These are phyloP conservation scores for Elongisporangium anandrum DNA, from an alignment of 352 stramenopile species.

Conservation along the genomic window DNA sequence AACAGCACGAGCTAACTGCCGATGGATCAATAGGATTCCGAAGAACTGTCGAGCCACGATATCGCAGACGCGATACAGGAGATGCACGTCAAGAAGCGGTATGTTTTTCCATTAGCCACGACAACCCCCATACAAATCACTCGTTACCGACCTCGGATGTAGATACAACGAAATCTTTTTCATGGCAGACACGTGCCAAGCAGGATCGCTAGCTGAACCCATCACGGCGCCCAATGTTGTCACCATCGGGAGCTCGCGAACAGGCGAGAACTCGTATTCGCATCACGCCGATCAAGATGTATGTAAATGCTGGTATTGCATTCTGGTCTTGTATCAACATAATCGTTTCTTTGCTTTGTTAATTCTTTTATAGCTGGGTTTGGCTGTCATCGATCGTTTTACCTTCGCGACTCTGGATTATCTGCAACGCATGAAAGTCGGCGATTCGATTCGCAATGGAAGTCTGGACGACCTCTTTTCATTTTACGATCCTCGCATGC, in stretches of 20 bases:
- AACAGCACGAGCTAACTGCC: background rate
- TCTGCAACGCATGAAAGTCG: conserved; percentile 81
- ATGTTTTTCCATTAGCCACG: conserved; percentile 7
- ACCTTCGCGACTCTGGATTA: conserved; percentile 89
- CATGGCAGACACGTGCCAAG: conserved; percentile 98
- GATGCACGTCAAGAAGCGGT: conserved; percentile 92
- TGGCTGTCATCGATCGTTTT: conserved; percentile 88
- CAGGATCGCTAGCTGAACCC: conserved; percentile 88
- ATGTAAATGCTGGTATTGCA: background rate
- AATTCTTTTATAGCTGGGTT: conserved; percentile 47
- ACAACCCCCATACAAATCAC: too few species aligned
- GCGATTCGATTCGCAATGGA: conserved; percentile 57
- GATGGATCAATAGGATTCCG: conserved; percentile 68
- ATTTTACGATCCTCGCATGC: conserved; percentile 82
- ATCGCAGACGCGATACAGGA: conserved; percentile 91
- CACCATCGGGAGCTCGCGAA: conserved; percentile 89
- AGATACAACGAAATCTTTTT: conserved; percentile 96
- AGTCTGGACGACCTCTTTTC: conserved; percentile 70
- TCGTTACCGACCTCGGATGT: too few species aligned
- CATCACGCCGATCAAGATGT: conserved; percentile 86
- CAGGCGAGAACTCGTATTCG: conserved; percentile 94
- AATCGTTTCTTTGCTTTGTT: background rate
- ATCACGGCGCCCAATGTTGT: conserved; percentile 89
- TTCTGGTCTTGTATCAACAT: background rate
- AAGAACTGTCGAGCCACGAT: conserved; percentile 96